Base-by-base conservation (phyloP, 116 monocot genomes). In the Papilionanthe hybrid region DNA sequence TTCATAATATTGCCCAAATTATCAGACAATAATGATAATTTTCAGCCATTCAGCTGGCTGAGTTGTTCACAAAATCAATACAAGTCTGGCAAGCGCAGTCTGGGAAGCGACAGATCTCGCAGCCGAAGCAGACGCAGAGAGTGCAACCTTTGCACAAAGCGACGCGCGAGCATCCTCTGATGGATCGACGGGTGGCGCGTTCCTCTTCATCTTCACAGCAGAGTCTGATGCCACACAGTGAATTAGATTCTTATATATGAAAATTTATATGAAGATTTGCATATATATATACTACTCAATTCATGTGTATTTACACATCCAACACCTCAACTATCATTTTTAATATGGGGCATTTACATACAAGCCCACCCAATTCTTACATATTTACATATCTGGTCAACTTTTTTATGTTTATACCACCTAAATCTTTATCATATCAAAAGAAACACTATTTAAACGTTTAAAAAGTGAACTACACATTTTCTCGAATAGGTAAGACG, bases 21-120 rank as follows among this genome's bases (percentile, higher is more conserved):
- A 53, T 17, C 53, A 53, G 53, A 53, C 53, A 53, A 15, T 53
- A 4, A 53, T 17, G 53, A 53, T 17, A 53, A 53, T 53, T 53
- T 53, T 4, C 53, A 63, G 25, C 7, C 1, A 9, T 8, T 69
- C 69, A 69, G 18, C 37, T 69, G 32, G 69, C 37, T 7, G 79
- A 42, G 32, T 91, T 91, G 5, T 19, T 79, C 0, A 77, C 75
- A 78, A 91, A 91, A 53, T 91, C 86, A 4, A 82, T n/a, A 73
- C 91, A 91, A 43, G 83, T 86, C 72, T 86, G 88, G 84, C 91
- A 91, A 57, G 22, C 56, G 80, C 91, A 91, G 57, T 91, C 88
- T 41, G 82, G 29, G 76, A 86, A 91, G 75, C 91, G 91, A 43
- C 91, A 91, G 20, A 83, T 72, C 47, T 88, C 78, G 30, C 91